Base-by-base conservation (phyloP, 2,329 filamentous ascomycete species). In the Ophiostoma populinum region DNA sequence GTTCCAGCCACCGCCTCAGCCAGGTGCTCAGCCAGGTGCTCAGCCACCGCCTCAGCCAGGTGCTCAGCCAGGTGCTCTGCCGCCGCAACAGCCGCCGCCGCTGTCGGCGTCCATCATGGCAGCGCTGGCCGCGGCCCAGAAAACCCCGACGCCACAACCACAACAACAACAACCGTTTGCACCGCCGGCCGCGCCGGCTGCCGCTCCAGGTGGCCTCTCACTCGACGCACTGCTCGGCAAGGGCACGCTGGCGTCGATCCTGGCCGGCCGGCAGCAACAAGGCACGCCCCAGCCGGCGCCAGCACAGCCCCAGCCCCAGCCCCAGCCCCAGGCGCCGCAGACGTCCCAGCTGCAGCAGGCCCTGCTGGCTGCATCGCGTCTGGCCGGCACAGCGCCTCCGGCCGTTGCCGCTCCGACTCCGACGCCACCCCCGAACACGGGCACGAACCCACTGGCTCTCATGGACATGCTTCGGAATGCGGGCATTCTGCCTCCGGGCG, bases 391-490 rank as follows among this genome's bases (percentile, higher is more conserved):
- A 11, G 17, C 21, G 10, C 15, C 37, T 12, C 26, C 32, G 5
- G 32, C 17, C 3, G 7, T 15, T 6, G 32, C 18, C 18, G 21
- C 22, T 15, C 22, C 28, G 30, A 34, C 12, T 31, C 41, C 22
- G 29, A 41, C 32, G 31, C 65, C 46, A 20, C 53, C 64, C 40
- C 65, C 67, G 46, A 51, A 50, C 29, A 51, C 59, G 37, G 16
- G 24, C 13, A 17, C 26, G 20, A 43, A 47, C 32, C 67, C 75
- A 13, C 59, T 68, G 50, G 65, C 72, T 17, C 54, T 86, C 17
- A 57, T 86, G 42, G 73, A 75, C 13, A 71, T 73, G 49, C 59
- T 86, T 38, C 66, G 76, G 39, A 68, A 71, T 41, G 74, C 75
- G 7, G 80, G 80, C 15, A 61, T 85, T 39, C 57, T 86, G 5